phyloP scores from a whole-genome alignment of 1,284 basidiomycete genomes.

The Naganishia liquefaciens region DNA sequence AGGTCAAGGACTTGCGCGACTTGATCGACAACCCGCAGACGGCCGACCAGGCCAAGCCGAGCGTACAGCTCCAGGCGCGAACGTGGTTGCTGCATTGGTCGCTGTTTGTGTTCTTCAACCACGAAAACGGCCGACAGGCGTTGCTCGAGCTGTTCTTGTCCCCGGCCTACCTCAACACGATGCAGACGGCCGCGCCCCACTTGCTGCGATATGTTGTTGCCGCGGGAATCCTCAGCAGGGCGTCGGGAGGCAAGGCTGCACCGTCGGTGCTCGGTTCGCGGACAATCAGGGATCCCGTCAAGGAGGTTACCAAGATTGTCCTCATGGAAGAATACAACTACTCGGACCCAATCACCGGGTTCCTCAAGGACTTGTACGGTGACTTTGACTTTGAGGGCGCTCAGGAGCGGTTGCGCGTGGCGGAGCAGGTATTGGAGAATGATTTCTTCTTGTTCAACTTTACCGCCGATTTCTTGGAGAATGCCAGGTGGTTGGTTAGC shows the following conservation, averaged over 20 bases:
- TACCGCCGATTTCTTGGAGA: constrained; percentile 91
- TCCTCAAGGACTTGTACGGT: constrained; percentile 88
- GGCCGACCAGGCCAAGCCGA: constrained; percentile 61
- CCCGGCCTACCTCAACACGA: constrained; percentile 95
- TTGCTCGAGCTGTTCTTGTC: constrained; percentile 95
- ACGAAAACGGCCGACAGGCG: constrained; percentile 84
- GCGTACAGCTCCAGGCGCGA: constrained; percentile 85
- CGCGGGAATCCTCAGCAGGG: constrained; percentile 87
- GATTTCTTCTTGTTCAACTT: constrained; percentile 94
- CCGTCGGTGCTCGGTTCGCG: constrained; percentile 41
- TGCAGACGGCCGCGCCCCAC: constrained; percentile 95
- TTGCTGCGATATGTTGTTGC: constrained; percentile 91
- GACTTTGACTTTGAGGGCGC: constrained; percentile 91
- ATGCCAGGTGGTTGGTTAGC: constrained; percentile 89
- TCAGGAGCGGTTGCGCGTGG: constrained; percentile 75
- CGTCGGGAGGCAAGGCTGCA: constrained; percentile 55
- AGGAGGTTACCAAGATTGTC: constrained; percentile 85
- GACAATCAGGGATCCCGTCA: constrained; percentile 73
- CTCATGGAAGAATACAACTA: constrained; percentile 94
- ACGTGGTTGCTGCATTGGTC: constrained; percentile 98
- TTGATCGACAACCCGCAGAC: constrained; percentile 70
- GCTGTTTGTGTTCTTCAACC: constrained; percentile 98
- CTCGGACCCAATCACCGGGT: constrained; percentile 87
- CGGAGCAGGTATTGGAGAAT: constrained; percentile 78
- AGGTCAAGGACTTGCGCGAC: constrained; percentile 90